Evolutionary conservation across 1,284 basidiomycete genomes (phyloP).

Genomic region (Fomitopsis betulina): DNA sequence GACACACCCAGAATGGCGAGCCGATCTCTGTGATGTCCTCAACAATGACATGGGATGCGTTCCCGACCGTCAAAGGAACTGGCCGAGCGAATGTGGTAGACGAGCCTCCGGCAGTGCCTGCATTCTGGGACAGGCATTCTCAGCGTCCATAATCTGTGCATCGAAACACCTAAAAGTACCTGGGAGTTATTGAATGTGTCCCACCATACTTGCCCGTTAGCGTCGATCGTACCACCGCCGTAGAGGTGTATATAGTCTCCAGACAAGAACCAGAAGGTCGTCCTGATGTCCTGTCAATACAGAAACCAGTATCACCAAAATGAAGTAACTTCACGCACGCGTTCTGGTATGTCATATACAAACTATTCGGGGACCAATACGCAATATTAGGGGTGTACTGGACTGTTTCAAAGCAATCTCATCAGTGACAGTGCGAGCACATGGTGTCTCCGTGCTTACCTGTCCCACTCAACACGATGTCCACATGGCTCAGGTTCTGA

Average conservation of each 20-base stretch:
- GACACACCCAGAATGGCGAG: conserved; percentile 40
- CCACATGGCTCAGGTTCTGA: conserved; percentile 33
- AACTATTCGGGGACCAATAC: conserved; percentile 40
- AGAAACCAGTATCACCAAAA: conserved; percentile 9
- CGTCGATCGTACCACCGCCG: conserved; percentile 38
- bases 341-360: conserved; percentile 38
- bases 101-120: conserved; percentile 38
- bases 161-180: conserved; percentile 10
- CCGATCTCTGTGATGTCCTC: conserved; percentile 50
- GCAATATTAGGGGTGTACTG: conserved; percentile 40
- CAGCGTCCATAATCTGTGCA: background rate
- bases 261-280: conserved; percentile 42
- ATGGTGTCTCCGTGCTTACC: conserved; percentile 12
- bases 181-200: conserved; percentile 24
- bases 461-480: conserved; percentile 35
- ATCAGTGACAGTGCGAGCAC: background rate
- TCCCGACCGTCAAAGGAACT: conserved; percentile 54
- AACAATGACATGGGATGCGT: conserved; percentile 51
- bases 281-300: conserved; percentile 23
- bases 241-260: conserved; percentile 39
- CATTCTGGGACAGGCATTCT: conserved; percentile 17
- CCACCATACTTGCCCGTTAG: conserved; percentile 38
- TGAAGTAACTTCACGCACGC: conserved; percentile 22
- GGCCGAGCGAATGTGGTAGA: conserved; percentile 51
- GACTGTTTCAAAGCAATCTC: conserved; percentile 14